Conservation (phyloP, 179 eudicot species). For the Silene noctiflora region DNA sequence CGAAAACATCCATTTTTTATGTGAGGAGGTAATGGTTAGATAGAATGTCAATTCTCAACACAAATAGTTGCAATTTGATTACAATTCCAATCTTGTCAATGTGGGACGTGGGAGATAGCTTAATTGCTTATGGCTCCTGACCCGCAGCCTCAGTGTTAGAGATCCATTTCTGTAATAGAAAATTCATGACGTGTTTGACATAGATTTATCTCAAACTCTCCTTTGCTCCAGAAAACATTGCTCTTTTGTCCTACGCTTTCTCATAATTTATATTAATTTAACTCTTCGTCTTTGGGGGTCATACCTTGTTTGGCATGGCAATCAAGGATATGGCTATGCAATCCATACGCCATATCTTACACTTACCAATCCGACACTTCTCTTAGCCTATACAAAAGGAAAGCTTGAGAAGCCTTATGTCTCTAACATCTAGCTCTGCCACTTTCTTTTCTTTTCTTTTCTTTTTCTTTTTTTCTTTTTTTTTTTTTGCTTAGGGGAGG, state of each 20-base stretch:
- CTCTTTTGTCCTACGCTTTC: neutral
- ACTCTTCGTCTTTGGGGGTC: neutral
- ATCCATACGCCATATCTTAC: neutral
- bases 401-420: neutral
- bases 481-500: neutral
- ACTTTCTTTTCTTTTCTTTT: no score
- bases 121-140: neutral
- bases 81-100: constrained; percentile 7
- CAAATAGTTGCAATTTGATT: neutral
- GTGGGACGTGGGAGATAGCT: neutral
- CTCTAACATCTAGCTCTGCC: neutral
- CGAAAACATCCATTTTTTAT: constrained; percentile 88
- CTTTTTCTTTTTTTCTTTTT: no score
- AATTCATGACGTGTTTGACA: neutral
- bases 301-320: neutral
- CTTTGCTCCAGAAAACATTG: neutral
- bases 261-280: neutral
- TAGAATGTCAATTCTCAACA: neutral
- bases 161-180: neutral
- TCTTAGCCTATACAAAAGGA: neutral
- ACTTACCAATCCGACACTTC: neutral
- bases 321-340: neutral
- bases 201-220: constrained; percentile 9
- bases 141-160: neutral
- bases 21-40: constrained; percentile 74